A percentile compares a stretch with the other conserved stretches of the same genome.
Conservation (phyloP, 176 grass and related monocot species). For the Oryza officinalis region DNA sequence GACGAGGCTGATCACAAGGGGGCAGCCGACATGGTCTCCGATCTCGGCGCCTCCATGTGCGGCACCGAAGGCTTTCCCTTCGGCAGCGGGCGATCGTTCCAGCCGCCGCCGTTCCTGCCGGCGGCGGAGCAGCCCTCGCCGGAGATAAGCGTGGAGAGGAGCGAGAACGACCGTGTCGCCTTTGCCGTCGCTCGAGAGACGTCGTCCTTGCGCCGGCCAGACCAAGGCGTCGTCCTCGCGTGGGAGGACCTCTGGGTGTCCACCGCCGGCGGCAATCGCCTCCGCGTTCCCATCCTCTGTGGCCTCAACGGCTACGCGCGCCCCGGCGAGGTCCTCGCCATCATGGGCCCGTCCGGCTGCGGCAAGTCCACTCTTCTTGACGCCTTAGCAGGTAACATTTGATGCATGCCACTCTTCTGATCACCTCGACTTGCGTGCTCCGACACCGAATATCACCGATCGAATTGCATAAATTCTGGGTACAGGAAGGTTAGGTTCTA, state of each 20-base stretch:
- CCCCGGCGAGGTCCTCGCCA: constrained; percentile 75
- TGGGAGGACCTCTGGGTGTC: constrained; percentile 94
- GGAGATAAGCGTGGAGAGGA: constrained; percentile 24
- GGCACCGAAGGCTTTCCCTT: constrained; percentile 68
- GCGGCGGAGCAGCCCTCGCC: constrained; percentile 7
- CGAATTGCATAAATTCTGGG: background rate
- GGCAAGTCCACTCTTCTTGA: constrained; percentile 96
- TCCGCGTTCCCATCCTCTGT: constrained; percentile 55
- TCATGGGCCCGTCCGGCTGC: constrained; percentile 96
- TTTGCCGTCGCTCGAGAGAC: background rate
- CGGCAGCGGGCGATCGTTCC: constrained; percentile 32
- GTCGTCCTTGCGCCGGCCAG: constrained; percentile 35
- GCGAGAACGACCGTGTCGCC: background rate
- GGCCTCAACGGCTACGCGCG: constrained; percentile 68
- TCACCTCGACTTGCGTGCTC: background rate
- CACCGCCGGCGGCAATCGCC: constrained; percentile 39
- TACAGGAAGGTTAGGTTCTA: constrained; percentile 64
- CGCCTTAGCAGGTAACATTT: constrained; percentile 60
- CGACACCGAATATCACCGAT: background rate
- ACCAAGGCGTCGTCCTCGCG: constrained; percentile 51
- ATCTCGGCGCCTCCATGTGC: constrained; percentile 12
- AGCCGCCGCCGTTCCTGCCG: constrained; percentile 15
- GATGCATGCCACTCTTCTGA: background rate
- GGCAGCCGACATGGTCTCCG: background rate
- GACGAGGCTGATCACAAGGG: background rate